Conservation (phyloP, 345 rosid species). For the Bruguiera parviflora region DNA sequence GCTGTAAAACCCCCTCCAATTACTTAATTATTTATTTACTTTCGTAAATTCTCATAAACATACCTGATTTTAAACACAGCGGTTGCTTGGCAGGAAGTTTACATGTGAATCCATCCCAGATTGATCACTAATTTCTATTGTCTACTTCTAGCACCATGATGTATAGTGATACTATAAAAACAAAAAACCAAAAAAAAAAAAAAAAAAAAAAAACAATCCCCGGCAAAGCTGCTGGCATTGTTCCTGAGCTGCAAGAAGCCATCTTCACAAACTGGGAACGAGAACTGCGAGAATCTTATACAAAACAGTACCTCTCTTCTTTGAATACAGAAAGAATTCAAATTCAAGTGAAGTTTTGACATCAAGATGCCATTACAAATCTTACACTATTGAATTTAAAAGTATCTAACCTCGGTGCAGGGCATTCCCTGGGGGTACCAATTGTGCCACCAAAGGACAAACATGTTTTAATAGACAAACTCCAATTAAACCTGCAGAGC, state of each 20-base stretch:
- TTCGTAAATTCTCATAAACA: no score
- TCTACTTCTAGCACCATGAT: no score
- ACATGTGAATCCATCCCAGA: no score
- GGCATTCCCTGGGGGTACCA: conserved; percentile 13
- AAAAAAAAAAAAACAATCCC: no score
- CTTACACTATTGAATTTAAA: conserved; percentile 15
- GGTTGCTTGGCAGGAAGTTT: no score
- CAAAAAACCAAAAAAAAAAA: no score
- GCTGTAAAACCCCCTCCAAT: no score
- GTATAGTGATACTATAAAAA: no score
- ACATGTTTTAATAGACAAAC: conserved; percentile 6
- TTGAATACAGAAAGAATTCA: conserved; percentile 17
- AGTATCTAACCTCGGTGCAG: conserved; percentile 19
- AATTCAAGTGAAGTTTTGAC: conserved; percentile 17
- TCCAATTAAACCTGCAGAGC: conserved; percentile 23
- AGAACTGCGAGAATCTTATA: conserved; percentile 21
- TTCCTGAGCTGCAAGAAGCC: not conserved
- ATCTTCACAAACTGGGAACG: conserved; percentile 18
- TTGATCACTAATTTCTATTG: no score
- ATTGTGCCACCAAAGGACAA: conserved; percentile 10
- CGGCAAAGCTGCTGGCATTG: no score
- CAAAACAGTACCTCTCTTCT: conserved; percentile 19
- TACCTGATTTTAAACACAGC: no score
- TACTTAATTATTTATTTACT: no score
- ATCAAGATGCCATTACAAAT: conserved; percentile 21